Conservation (phyloP, 345 rosid genomes). For the Carallia brachiata region DNA sequence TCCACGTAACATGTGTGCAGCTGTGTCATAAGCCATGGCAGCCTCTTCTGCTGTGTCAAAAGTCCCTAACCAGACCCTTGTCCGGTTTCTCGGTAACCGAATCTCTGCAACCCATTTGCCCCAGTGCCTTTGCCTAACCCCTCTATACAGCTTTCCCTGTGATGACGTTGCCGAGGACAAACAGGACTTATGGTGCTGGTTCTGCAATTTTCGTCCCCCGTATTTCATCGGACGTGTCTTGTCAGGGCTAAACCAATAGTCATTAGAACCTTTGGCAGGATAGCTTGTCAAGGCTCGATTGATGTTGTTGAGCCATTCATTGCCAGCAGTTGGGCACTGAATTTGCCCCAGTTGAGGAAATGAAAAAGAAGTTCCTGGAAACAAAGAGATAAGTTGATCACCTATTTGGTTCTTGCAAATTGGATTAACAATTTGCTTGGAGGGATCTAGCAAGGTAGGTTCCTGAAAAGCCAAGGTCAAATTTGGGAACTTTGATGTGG, state of each 20-base stretch:
- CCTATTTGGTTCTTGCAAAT: constrained; percentile 14
- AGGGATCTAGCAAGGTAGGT: constrained; percentile 32
- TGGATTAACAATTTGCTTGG: constrained; percentile 25
- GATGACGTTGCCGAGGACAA: constrained; percentile 24
- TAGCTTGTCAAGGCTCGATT: constrained; percentile 32
- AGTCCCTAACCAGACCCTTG: constrained; percentile 97
- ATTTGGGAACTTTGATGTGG: constrained; percentile 45
- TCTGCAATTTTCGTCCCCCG: constrained; percentile 37
- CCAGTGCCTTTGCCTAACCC: constrained; percentile 97
- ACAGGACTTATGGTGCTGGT: constrained; percentile 31
- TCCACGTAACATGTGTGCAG: constrained; percentile 82
- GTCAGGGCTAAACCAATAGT: constrained; percentile 55
- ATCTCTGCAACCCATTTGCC: constrained; percentile 99
- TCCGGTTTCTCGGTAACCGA: constrained; percentile 83
- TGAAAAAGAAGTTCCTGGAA: constrained; percentile 21
- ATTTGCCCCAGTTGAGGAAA: constrained; percentile 27
- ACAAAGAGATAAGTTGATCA: constrained; percentile 16
- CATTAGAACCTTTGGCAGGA: constrained; percentile 41
- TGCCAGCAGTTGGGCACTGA: constrained; percentile 12
- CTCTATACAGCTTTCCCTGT: constrained; percentile 71
- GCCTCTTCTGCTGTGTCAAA: constrained; percentile 94
- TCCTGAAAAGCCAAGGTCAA: constrained; percentile 59
- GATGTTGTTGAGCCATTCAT: constrained; percentile 52
- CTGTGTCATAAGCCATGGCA: constrained; percentile 87
- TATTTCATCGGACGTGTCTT: constrained; percentile 72